phyloP scores from a whole-genome alignment of 179 eudicot species.

The Beta macrorhiza region DNA sequence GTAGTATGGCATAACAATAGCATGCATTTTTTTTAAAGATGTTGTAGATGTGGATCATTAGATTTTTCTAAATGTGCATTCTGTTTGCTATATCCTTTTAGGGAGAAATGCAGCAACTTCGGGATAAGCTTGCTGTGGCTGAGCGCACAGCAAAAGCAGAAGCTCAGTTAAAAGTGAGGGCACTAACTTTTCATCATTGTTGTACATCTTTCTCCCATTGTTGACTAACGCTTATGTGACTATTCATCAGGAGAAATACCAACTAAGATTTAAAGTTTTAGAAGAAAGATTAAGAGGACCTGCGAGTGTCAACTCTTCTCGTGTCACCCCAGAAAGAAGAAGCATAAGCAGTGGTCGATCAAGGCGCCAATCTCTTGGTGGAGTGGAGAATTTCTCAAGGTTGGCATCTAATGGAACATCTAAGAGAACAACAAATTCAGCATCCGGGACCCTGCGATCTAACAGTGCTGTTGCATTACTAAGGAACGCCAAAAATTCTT shows the following conservation, averaged over 20 bases:
- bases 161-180: slow-evolving; percentile 78
- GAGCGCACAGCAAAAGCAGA: slow-evolving; percentile 88
- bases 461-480: slow-evolving; percentile 36
- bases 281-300: slow-evolving; percentile 67
- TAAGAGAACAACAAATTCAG: slow-evolving; percentile 42
- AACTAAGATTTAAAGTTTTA: slow-evolving; percentile 74
- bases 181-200: slow-evolving; percentile 3
- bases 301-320: slow-evolving; percentile 37
- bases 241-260: slow-evolving; percentile 65
- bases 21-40: neutral
- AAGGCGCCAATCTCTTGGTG: slow-evolving; percentile 71
- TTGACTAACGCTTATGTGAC: slow-evolving; percentile 20
- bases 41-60: too few relatives aligned
- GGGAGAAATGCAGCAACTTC: slow-evolving; percentile 94
- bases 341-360: slow-evolving; percentile 53
- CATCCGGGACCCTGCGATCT: slow-evolving; percentile 33
- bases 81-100: slow-evolving; percentile 9
- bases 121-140: slow-evolving; percentile 74
- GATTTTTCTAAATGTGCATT: neutral
- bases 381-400: slow-evolving; percentile 53
- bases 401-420: slow-evolving; percentile 52
- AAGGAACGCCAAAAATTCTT: slow-evolving; percentile 41
- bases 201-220: neutral
- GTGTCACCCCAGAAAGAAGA: slow-evolving; percentile 44
- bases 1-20: neutral